Conservation (phyloP, 2,329 filamentous ascomycete genomes). For the Colletotrichum ledebouriae region DNA sequence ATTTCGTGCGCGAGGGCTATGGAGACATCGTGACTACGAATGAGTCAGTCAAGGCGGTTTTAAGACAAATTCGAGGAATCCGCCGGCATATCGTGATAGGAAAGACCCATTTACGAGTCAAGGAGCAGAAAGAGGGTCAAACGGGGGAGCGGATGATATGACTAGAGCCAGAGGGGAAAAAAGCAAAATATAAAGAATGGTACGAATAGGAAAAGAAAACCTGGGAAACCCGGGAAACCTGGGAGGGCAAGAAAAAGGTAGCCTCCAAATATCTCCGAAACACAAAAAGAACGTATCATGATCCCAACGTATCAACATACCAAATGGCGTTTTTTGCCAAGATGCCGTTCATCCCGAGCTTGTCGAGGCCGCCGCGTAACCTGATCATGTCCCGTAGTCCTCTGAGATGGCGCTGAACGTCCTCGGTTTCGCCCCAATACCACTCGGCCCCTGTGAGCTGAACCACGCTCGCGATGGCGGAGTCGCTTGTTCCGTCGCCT, state of each 20-base stretch:
- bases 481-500: constrained; percentile 54
- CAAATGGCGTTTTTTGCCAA: constrained; percentile 63
- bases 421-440: constrained; percentile 64
- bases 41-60: constrained; percentile 32
- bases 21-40: constrained; percentile 58
- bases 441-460: constrained; percentile 66
- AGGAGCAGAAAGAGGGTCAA: constrained; percentile 27
- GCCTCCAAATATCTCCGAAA: constrained; percentile 3
- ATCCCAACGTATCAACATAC: constrained; percentile 51
- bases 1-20: constrained; percentile 64
- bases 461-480: constrained; percentile 61
- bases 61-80: constrained; percentile 18
- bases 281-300: neutral
- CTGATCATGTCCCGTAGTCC: constrained; percentile 64
- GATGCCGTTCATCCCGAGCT: constrained; percentile 61
- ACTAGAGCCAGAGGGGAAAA: constrained; percentile 38
- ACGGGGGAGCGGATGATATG: constrained; percentile 19
- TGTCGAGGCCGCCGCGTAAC: constrained; percentile 60
- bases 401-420: constrained; percentile 60
- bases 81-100: constrained; percentile 32
- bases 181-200: constrained; percentile 42
- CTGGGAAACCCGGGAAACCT: constrained; percentile 50
- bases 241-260: constrained; percentile 7
- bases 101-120: constrained; percentile 39
- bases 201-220: constrained; percentile 56